Evolutionary conservation across 805 yeast genomes (phyloP).

Genomic region (Suhomyces prunicola): DNA sequence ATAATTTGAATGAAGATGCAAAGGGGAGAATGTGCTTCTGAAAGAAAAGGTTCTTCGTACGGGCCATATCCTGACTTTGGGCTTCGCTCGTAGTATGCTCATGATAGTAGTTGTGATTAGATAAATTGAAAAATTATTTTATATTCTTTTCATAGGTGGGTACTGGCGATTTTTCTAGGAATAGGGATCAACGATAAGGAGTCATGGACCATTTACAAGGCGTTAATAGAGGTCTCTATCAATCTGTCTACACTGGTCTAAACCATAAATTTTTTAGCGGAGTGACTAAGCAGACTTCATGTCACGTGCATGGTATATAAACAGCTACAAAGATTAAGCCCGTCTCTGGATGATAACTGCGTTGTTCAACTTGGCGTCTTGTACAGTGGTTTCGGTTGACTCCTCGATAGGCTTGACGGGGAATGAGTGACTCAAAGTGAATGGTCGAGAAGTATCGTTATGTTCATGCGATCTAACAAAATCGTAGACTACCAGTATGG

Average conservation of each 20-base stretch:
- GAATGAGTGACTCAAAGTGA: slow-evolving; percentile 72
- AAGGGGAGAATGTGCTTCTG: background rate
- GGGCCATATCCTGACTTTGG: background rate
- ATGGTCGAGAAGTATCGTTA: slow-evolving; percentile 49
- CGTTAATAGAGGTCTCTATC: background rate
- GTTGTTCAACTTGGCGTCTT: slow-evolving; percentile 72
- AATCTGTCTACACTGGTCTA: background rate
- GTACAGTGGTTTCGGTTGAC: slow-evolving; percentile 48
- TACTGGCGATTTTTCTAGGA: background rate
- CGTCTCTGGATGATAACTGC: slow-evolving; percentile 92
- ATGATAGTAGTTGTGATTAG: background rate
- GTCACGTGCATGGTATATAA: background rate
- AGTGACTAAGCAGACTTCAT: background rate
- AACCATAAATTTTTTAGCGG: background rate
- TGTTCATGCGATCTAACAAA: slow-evolving; percentile 51
- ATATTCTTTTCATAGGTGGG: background rate
- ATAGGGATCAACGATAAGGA: background rate
- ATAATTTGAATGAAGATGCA: background rate
- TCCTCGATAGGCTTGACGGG: slow-evolving; percentile 75
- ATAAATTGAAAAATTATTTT: background rate
- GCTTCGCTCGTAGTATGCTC: background rate
- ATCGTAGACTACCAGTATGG: slow-evolving; percentile 64
- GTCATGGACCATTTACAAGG: background rate
- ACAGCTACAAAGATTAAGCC: slow-evolving; percentile 25
- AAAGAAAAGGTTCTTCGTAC: background rate